Conservation (phyloP, 306 rosid species). For the Sesbania bispinosa region DNA sequence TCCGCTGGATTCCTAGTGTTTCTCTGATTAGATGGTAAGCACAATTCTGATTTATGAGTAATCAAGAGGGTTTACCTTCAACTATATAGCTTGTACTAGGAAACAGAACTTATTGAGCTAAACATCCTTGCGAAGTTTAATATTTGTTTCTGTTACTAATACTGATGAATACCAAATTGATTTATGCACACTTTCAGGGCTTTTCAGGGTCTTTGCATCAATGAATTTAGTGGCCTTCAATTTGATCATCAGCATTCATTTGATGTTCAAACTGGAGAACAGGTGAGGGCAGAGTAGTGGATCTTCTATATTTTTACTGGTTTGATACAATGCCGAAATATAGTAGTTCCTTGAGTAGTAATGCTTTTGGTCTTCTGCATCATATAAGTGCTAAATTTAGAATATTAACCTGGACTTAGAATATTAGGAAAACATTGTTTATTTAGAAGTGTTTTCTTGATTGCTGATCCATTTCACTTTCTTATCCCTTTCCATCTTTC, state of each 20-base stretch:
- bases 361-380: conserved; percentile 5
- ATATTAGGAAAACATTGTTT: background rate
- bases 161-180: conserved; percentile 16
- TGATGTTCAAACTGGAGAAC: conserved; percentile 86
- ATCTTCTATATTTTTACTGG: conserved; percentile 11
- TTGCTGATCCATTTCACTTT: conserved; percentile 15
- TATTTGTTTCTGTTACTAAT: background rate
- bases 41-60: conserved; percentile 18
- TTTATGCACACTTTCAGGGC: conserved; percentile 67
- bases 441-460: conserved; percentile 3
- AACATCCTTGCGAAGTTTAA: conserved; percentile 5
- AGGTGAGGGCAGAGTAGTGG: conserved; percentile 63
- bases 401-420: background rate
- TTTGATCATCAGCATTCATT: conserved; percentile 82
- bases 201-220: conserved; percentile 90
- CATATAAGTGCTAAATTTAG: background rate
- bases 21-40: conserved; percentile 90
- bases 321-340: background rate
- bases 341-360: background rate
- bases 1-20: conserved; percentile 89
- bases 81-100: background rate
- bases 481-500: background rate
- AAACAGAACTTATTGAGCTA: background rate
- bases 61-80: conserved; percentile 13
- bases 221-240: conserved; percentile 80